Evolutionary conservation across 495 filamentous ascomycete species (phyloP), one percentile per base, ranked within the genome.

Genomic region (Durotheca rogersii): DNA sequence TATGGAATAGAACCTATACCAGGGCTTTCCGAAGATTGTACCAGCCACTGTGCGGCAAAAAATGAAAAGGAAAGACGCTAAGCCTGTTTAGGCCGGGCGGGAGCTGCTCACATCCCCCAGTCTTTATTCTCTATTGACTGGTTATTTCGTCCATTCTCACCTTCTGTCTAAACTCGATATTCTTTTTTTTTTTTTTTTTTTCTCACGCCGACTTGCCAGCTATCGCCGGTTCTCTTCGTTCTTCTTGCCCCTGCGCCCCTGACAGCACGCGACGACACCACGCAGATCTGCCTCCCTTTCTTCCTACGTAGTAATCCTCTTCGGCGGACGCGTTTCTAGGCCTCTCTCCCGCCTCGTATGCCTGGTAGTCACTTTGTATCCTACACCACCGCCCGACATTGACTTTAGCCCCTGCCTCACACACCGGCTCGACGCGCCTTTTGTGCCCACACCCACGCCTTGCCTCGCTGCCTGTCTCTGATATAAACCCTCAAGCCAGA

Each of bases 161-260:
- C 50, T 60, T 67, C 49, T 64, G 60, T 46, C 39, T n/a, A n/a
- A n/a, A n/a, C n/a, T n/a, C n/a, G n/a, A n/a, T n/a, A n/a, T n/a
- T n/a, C n/a, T n/a, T n/a, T n/a, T n/a, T n/a, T n/a, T n/a, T n/a
- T n/a, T n/a, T n/a, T n/a, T n/a, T n/a, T n/a, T n/a, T n/a, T n/a
- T n/a, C 53, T 52, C 46, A 58, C 53, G 36, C 33, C 42, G 56
- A 51, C 57, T 58, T 56, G 60, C 19, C 46, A 39, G 47, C 33
- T 39, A 19, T 31, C 19, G 27, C 49, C 40, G 48, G 37, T 39
- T 15, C 61, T 56, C 56, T 31, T 49, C 45, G 49, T 52, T 57
- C 41, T 27, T 31, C 37, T 29, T 47, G 15, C 37, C 25, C n/a
- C n/a, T n/a, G 27, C 19, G n/a, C 10, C 39, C 33, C 15, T 18